Evolutionary conservation across 176 grass and related monocot species (phyloP), one percentile per base, ranked within the genome.

Genomic region (Eremochloa ophiuroides): DNA sequence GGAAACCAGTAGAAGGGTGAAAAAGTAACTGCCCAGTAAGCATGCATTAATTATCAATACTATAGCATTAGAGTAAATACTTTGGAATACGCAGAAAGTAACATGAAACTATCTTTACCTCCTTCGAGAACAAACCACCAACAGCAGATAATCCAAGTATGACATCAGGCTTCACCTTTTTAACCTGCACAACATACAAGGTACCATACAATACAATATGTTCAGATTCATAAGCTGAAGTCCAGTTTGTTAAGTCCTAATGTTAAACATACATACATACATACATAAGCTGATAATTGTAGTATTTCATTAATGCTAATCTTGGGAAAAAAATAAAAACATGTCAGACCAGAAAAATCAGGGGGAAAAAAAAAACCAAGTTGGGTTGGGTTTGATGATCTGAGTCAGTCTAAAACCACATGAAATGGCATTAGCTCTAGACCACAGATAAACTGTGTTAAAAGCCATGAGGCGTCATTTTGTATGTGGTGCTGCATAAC

Each of bases 61-160:
- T 81, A 58, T 37, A 42, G 10, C 38, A 50, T 74, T 17, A 34
- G 20, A 83, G 30, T 69, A 75, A 81, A 74, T 69, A 17, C 33
- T 37, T 82, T 50, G 12, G 34, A 76, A 26, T 46, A 71, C 59
- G 77, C 50, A 79, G 39, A 76, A 69, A 62, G 51, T 63, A 43
- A 18, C 7, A 77, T 75, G 29, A 44, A 77, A 71, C 41, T 80
- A 65, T 71, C 11, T 55, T 71, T 91, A 98, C 96, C 92, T 98
- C 93, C 42, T 88, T 86, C 7, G 93, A 98, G 86, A 95, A 98
- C 76, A 95, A 85, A 81, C 96, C 96, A 82, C 93, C 96, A 88
- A 98, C 93, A 69, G 96, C 96, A 86, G 96, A 95, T 91, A 98
- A 85, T 88, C 93, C 96, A 91, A 98, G 96, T 69, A 98, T 81